phyloP scores from a whole-genome alignment of 805 yeast genomes.

The Spathaspora sp. region DNA sequence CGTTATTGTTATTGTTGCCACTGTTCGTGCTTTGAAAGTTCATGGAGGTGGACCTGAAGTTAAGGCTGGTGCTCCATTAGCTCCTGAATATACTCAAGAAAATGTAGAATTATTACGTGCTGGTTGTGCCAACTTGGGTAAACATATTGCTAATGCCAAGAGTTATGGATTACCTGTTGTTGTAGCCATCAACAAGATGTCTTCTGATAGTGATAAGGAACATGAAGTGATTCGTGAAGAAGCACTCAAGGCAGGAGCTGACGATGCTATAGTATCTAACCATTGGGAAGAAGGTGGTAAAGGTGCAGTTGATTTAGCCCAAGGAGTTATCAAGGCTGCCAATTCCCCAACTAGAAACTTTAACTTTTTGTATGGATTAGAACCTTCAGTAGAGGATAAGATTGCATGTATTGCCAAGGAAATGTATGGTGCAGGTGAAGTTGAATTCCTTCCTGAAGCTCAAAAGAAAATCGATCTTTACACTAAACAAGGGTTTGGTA shows the following conservation, averaged over 20 bases:
- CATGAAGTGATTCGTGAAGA: conserved; percentile 64
- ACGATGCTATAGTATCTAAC: conserved; percentile 74
- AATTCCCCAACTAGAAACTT: conserved; percentile 42
- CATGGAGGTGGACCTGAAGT: conserved; percentile 91
- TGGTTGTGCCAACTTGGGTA: conserved; percentile 74
- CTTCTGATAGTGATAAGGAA: conserved; percentile 67
- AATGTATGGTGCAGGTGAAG: conserved; percentile 75
- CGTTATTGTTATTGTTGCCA: conserved; percentile 76
- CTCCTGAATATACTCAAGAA: conserved; percentile 68
- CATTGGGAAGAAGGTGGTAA: conserved; percentile 87
- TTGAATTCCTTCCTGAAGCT: conserved; percentile 68
- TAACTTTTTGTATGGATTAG: conserved; percentile 58
- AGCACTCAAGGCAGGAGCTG: conserved; percentile 74
- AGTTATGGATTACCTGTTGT: conserved; percentile 75
- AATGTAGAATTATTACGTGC: conserved; percentile 62
- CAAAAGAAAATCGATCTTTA: conserved; percentile 64
- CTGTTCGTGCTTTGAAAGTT: conserved; percentile 78
- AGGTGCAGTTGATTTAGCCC: conserved; percentile 74
- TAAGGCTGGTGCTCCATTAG: conserved; percentile 78
- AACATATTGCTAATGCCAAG: conserved; percentile 71
- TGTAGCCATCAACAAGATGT: conserved; percentile 78
- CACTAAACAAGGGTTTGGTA: conserved; percentile 70
- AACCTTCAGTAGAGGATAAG: conserved; percentile 64
- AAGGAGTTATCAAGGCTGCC: conserved; percentile 64
- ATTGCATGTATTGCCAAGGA: conserved; percentile 63